phyloP scores from a whole-genome alignment of 768 basidiomycete species.

The Tremella mesenterica region DNA sequence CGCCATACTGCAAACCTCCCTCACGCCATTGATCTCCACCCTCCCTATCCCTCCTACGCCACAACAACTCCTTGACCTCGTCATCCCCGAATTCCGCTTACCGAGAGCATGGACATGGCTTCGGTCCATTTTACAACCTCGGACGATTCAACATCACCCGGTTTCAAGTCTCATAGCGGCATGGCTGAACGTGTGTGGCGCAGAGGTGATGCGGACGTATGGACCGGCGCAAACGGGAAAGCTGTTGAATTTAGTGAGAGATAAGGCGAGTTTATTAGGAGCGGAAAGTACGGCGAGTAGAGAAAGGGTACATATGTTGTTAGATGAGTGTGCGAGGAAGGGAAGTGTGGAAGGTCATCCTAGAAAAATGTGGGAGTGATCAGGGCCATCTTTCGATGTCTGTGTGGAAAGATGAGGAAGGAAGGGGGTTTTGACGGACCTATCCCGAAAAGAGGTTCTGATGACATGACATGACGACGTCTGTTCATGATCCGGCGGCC shows the following conservation, averaged over 20 bases:
- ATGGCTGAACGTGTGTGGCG: slow-evolving; percentile 27
- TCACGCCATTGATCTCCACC: slow-evolving; percentile 22
- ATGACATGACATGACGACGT: no score
- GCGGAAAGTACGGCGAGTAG: slow-evolving; percentile 23
- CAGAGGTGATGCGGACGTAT: slow-evolving; percentile 22
- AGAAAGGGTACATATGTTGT: slow-evolving; percentile 16
- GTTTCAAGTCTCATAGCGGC: slow-evolving; percentile 23
- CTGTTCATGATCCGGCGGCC: no score
- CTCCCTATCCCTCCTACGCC: slow-evolving; percentile 22
- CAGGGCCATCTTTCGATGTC: no score
- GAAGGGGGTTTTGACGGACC: no score
- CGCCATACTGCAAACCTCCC: slow-evolving; percentile 51
- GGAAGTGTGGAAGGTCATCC: not conserved
- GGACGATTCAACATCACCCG: slow-evolving; percentile 18
- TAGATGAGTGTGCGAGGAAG: slow-evolving; percentile 9
- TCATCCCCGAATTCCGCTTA: slow-evolving; percentile 23
- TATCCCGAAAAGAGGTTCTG: no score
- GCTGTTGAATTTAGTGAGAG: slow-evolving; percentile 27
- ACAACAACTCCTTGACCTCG: slow-evolving; percentile 22
- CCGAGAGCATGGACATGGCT: slow-evolving; percentile 40
- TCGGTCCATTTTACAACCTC: slow-evolving; percentile 19
- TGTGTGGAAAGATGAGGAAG: no score
- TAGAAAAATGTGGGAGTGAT: slow-evolving; percentile 6
- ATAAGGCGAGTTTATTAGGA: slow-evolving; percentile 23
- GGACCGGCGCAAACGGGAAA: slow-evolving; percentile 32